Evolutionary conservation across 2,329 filamentous ascomycete genomes (phyloP).

Genomic region (Fonsecaea erecta): DNA sequence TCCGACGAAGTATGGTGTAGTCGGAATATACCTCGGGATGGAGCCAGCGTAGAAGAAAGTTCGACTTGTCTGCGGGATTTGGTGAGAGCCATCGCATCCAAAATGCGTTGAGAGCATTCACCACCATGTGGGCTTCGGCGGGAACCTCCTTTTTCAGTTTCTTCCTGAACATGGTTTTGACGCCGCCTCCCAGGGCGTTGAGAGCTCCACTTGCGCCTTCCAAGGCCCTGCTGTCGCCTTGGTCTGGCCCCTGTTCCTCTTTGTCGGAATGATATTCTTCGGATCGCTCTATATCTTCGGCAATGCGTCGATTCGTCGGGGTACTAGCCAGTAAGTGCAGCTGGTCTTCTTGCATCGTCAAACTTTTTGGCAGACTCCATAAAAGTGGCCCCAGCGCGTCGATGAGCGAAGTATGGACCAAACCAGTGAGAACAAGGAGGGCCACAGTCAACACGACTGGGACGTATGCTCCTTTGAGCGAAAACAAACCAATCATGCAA

Average conservation of each 20-base stretch:
- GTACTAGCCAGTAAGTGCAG: constrained; percentile 13
- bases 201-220: constrained; percentile 27
- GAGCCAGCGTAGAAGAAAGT: constrained; percentile 47
- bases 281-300: constrained; percentile 40
- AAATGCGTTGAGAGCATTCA: constrained; percentile 15
- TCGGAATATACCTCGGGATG: constrained; percentile 33
- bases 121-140: constrained; percentile 18
- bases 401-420: constrained; percentile 69
- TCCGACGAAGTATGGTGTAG: constrained; percentile 28
- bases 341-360: constrained; percentile 29
- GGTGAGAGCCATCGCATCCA: constrained; percentile 31
- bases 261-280: constrained; percentile 46
- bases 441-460: constrained; percentile 76
- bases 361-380: constrained; percentile 70
- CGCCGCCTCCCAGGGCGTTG: constrained; percentile 23
- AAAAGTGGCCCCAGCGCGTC: constrained; percentile 51
- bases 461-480: constrained; percentile 50
- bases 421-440: constrained; percentile 73
- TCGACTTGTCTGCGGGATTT: constrained; percentile 23
- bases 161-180: constrained; percentile 24
- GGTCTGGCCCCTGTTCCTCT: constrained; percentile 45
- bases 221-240: constrained; percentile 15
- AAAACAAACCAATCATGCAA: constrained; percentile 84
- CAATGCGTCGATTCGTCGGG: neutral
- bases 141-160: constrained; percentile 24